A percentile compares a stretch with the other conserved stretches of the same genome.
These are phyloP conservation scores for Ajuga reptans DNA, from an alignment of 305 asterid species.

Conservation along the genomic window DNA sequence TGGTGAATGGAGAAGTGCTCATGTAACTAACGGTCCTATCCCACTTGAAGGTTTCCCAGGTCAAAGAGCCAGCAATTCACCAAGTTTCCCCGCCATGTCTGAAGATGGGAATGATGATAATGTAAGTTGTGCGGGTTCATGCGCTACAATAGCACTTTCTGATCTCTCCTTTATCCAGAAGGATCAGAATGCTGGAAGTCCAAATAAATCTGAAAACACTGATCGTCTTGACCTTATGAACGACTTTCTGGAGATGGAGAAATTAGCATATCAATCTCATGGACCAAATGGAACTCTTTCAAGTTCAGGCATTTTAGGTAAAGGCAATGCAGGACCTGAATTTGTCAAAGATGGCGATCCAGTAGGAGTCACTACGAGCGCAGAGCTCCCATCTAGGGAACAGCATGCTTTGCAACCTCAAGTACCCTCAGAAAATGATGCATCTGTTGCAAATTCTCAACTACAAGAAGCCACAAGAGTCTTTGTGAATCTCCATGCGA, in stretches of 20 bases:
- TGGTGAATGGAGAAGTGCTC: constrained; percentile 44
- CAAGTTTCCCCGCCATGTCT: constrained; percentile 51
- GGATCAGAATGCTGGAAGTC: constrained; percentile 48
- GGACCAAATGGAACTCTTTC: constrained; percentile 38
- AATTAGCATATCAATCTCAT: constrained; percentile 56
- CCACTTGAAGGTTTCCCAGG: constrained; percentile 35
- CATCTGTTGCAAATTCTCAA: constrained; percentile 27
- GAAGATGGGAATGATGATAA: constrained; percentile 70
- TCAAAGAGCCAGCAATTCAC: constrained; percentile 40
- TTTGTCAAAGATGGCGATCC: constrained; percentile 27
- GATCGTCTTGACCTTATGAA: constrained; percentile 69
- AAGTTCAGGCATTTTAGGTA: constrained; percentile 29
- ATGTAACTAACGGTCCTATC: constrained; percentile 24
- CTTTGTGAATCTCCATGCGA: constrained; percentile 43
- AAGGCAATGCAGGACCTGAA: constrained; percentile 17
- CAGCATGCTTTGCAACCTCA: constrained; percentile 24
- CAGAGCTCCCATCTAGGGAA: constrained; percentile 26
- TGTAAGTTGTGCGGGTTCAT: constrained; percentile 70
- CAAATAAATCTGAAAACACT: constrained; percentile 45
- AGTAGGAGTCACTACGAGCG: constrained; percentile 22
- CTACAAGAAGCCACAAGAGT: constrained; percentile 28
- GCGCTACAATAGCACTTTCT: constrained; percentile 42
- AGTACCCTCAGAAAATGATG: constrained; percentile 20
- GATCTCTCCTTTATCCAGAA: constrained; percentile 52
- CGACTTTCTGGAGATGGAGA: constrained; percentile 98